Percentiles rank a stretch among this genome's conserved stretches.
phyloP scores from a whole-genome alignment of 192 early-diverging fungal genomes.

The Thoreauomyces humboldtii region DNA sequence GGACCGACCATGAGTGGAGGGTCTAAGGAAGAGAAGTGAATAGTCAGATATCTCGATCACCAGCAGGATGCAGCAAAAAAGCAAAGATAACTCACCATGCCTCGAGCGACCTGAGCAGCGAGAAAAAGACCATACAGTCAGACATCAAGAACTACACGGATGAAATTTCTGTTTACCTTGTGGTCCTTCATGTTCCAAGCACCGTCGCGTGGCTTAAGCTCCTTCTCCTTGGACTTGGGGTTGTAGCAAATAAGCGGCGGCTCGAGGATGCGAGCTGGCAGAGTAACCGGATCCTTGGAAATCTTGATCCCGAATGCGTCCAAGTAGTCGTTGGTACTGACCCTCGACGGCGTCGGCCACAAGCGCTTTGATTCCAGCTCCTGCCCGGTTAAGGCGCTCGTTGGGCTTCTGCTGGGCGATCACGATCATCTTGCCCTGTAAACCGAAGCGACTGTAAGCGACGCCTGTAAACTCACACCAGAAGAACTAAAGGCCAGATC shows the following conservation, averaged over 20 bases:
- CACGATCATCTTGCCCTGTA: slow-evolving; percentile 35
- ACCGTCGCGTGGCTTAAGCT: slow-evolving; percentile 24
- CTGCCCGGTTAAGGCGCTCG: slow-evolving; percentile 26
- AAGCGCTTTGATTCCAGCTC: slow-evolving; percentile 11
- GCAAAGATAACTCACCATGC: slow-evolving; percentile 34
- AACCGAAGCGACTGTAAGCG: too few relatives aligned
- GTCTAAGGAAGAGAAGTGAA: too few relatives aligned
- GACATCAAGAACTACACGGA: too few relatives aligned
- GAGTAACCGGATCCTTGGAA: slow-evolving; percentile 14
- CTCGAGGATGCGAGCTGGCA: slow-evolving; percentile 61
- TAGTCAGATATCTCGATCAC: too few relatives aligned
- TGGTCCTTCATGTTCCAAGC: slow-evolving; percentile 37
- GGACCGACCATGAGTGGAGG: slow-evolving; percentile 68
- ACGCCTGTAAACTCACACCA: too few relatives aligned
- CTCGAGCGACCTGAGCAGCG: slow-evolving; percentile 46
- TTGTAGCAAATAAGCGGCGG: slow-evolving; percentile 56
- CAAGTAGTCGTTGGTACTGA: slow-evolving; percentile 58
- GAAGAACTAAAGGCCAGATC: too few relatives aligned
- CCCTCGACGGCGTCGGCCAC: slow-evolving; percentile 15
- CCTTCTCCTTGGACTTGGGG: slow-evolving; percentile 18
- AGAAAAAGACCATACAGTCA: not conserved
- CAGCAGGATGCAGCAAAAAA: too few relatives aligned
- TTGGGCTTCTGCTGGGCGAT: slow-evolving; percentile 33
- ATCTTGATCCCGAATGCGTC: slow-evolving; percentile 51
- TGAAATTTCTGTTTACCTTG: too few relatives aligned